phyloP scores from a whole-genome alignment of 345 rosid genomes.

The Eucalyptus cloeziana region DNA sequence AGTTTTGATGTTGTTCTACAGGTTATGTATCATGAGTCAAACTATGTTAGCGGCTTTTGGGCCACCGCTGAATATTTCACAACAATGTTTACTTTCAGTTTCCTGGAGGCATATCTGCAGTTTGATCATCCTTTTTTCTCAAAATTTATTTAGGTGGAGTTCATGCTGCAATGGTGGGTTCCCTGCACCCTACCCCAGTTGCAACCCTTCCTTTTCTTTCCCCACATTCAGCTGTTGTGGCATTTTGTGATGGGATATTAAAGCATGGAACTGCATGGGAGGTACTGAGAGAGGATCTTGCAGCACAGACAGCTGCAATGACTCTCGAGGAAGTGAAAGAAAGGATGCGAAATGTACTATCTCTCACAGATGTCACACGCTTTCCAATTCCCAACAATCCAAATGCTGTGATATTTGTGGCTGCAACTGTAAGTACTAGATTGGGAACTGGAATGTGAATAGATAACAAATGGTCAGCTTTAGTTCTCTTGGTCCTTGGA shows the following conservation, averaged over 20 bases:
- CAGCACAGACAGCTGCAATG: conserved; percentile 49
- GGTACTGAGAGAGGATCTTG: conserved; percentile 89
- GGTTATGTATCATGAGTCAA: neutral
- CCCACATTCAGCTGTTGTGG: conserved; percentile 98
- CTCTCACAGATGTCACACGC: conserved; percentile 98
- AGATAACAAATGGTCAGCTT: neutral
- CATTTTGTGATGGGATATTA: conserved; percentile 95
- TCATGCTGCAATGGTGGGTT: conserved; percentile 99
- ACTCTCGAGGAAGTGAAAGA: conserved; percentile 93
- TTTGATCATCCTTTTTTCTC: neutral
- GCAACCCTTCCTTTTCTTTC: conserved; percentile 97
- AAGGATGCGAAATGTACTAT: conserved; percentile 81
- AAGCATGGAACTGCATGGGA: conserved; percentile 98
- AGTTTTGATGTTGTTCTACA: neutral
- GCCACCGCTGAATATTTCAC: neutral
- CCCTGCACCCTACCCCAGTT: conserved; percentile 91
- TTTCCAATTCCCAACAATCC: conserved; percentile 89
- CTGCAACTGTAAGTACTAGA: conserved; percentile 84
- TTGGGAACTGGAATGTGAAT: neutral
- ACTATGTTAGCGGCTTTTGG: neutral
- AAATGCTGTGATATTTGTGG: conserved; percentile 75
- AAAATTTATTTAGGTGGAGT: conserved; percentile 61
- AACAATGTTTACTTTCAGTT: neutral
- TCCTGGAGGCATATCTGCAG: neutral
- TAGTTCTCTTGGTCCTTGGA: neutral